Evolutionary conservation across 1,284 basidiomycete genomes (phyloP), one percentile per base, ranked within the genome.

Genomic region (Entoloma clypeatum): DNA sequence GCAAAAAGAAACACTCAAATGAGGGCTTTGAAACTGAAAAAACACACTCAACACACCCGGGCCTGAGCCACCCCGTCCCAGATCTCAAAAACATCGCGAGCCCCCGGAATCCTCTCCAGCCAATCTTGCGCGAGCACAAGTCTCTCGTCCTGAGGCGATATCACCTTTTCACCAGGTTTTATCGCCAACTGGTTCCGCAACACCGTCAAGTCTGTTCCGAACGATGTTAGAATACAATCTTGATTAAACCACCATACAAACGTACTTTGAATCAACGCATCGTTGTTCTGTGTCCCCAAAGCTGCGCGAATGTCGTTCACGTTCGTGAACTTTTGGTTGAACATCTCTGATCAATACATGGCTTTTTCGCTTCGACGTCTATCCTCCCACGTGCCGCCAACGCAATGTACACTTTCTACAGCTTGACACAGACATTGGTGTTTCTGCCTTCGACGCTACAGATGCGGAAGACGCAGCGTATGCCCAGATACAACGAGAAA

Each of bases 121-220:
- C 82, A 90, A 38, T 67, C 58, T 46, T 76, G 75, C 0, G 69
- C 72, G 2, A 88, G 64, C 2, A 69, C 39, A 8, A 89, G 57
- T 22, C 85, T 69, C 18, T 68, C 65, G 56, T 89, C 86, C 19
- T 77, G 66, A 0, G 75, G 64, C 6, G 70, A 51, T 9, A 81
- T 60, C 1, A 53, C 39, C 6, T 55, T 55, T 45, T 79, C 77
- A 24, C 58, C 60, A 5, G 61, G 49, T 48, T 66, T 68, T 27
- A 79, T 50, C 1, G 73, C 71, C 18, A 82, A 58, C 47, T 81
- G 79, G 51, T 80, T 81, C 36, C 69, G 62, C 37, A 81, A 49
- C 14, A 66, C 58, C 21, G 57, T 68, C 17, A 79, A 61, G 36
- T 61, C 77, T 80, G 32, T 26, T 29, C 39, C 38, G 49, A 18